phyloP scores from a whole-genome alignment of 225 moss, liverwort and hornwort genomes.

The Marchantia polymorpha region DNA sequence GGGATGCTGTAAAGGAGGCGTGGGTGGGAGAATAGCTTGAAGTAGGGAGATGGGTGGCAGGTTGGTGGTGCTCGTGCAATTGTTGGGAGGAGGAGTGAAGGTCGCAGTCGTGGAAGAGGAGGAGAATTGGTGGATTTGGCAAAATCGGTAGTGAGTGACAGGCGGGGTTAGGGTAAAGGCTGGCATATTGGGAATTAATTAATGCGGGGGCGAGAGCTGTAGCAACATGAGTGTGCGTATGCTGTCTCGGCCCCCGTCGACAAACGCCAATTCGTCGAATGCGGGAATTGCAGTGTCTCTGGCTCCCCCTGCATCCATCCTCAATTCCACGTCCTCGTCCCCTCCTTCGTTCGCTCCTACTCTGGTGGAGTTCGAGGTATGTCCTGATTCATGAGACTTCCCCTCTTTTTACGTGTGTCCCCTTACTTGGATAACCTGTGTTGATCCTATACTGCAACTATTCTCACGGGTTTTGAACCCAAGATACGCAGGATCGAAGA shows the following conservation, averaged over 20 bases:
- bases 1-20: background rate
- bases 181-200: background rate
- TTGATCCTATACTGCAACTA: no score
- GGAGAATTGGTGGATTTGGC: no score
- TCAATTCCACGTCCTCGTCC: conserved; percentile 20
- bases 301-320: conserved; percentile 35
- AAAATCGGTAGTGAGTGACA: background rate
- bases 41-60: no score
- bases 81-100: background rate
- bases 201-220: conserved; percentile 28
- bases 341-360: conserved; percentile 29
- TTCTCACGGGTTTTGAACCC: no score
- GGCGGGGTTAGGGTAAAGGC: conserved; percentile 7
- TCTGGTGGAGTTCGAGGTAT: conserved; percentile 85
- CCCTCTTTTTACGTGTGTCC: no score
- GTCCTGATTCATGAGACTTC: background rate
- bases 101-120: no score
- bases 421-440: no score
- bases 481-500: no score
- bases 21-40: background rate
- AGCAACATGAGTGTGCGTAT: conserved; percentile 89
- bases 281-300: conserved; percentile 45
- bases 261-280: conserved; percentile 25
- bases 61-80: background rate
- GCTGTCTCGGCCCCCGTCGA: conserved; percentile 69